These are phyloP conservation scores for Pseudogymnoascus sp. DNA, from an alignment of 2,329 filamentous ascomycete species.

Conservation along the genomic window DNA sequence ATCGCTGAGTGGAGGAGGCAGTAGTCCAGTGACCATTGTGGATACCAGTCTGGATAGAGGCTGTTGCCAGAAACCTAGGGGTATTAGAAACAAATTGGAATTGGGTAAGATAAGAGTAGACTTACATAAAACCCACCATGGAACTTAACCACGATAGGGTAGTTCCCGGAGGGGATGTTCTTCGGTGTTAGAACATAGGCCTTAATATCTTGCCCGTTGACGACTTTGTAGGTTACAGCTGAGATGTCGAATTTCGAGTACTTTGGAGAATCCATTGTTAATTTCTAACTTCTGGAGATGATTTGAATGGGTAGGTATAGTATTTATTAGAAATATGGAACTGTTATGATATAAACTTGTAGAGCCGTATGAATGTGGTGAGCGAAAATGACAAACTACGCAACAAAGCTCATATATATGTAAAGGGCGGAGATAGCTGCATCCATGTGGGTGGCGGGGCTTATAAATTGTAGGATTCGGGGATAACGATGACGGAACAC, in stretches of 20 bases:
- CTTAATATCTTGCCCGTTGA: conserved; percentile 19
- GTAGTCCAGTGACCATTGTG: conserved; percentile 33
- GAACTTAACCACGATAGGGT: conserved; percentile 17
- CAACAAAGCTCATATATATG: neutral
- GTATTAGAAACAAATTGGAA: neutral
- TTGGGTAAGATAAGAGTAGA: neutral
- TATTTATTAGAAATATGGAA: neutral
- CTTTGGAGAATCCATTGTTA: conserved; percentile 16
- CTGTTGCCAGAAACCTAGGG: conserved; percentile 12
- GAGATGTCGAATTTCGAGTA: conserved; percentile 18
- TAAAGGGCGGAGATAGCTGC: neutral
- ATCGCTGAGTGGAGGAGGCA: conserved; percentile 36
- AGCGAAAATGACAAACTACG: neutral
- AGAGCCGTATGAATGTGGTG: neutral
- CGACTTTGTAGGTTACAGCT: conserved; percentile 17
- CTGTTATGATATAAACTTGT: neutral
- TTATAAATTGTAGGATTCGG: neutral
- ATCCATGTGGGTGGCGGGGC: neutral
- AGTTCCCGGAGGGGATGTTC: conserved; percentile 9
- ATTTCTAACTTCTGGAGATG: neutral
- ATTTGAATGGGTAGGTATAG: neutral
- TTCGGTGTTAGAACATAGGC: conserved; percentile 20
- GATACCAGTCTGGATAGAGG: conserved; percentile 23
- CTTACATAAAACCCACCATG: conserved; percentile 20
- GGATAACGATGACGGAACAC: neutral